A percentile compares a stretch with the other conserved stretches of the same genome.
phyloP scores from a whole-genome alignment of 2,329 filamentous ascomycete genomes.

The Niveomyces coronatus region DNA sequence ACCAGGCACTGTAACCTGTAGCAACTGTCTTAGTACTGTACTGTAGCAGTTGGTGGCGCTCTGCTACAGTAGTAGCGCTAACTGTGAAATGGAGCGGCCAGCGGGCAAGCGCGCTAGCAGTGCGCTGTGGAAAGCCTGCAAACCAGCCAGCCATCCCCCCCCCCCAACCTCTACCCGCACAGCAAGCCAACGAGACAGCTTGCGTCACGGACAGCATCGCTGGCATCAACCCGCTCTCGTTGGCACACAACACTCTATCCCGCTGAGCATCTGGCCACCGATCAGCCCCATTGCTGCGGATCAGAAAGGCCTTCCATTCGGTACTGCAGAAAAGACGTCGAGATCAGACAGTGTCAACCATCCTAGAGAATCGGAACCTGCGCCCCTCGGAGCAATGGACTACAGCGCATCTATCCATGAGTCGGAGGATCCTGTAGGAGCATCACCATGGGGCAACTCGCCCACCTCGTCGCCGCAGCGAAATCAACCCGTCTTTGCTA shows the following conservation, averaged over 20 bases:
- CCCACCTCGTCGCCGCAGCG: conserved; percentile 40
- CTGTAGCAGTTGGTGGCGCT: too few species aligned
- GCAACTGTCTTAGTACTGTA: too few species aligned
- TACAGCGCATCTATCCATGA: conserved; percentile 47
- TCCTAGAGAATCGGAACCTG: too few species aligned
- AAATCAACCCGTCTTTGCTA: conserved; percentile 32
- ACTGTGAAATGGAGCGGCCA: too few species aligned
- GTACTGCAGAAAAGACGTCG: too few species aligned
- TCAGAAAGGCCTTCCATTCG: too few species aligned
- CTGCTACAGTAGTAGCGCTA: too few species aligned
- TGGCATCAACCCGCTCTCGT: background rate
- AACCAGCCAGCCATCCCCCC: background rate
- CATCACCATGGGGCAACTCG: conserved; percentile 47
- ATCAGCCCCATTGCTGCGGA: background rate
- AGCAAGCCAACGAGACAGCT: conserved; percentile 7
- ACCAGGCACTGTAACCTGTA: too few species aligned
- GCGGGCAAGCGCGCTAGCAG: too few species aligned
- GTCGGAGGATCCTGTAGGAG: conserved; percentile 39
- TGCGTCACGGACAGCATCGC: conserved; percentile 9
- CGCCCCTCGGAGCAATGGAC: conserved; percentile 36
- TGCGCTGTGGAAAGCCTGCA: too few species aligned
- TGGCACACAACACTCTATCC: background rate
- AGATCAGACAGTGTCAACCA: too few species aligned
- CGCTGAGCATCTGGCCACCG: background rate
- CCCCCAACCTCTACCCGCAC: conserved; percentile 1